These are phyloP conservation scores for Zasmidium angulare DNA, from an alignment of 2,329 filamentous ascomycete species.

Conservation along the genomic window DNA sequence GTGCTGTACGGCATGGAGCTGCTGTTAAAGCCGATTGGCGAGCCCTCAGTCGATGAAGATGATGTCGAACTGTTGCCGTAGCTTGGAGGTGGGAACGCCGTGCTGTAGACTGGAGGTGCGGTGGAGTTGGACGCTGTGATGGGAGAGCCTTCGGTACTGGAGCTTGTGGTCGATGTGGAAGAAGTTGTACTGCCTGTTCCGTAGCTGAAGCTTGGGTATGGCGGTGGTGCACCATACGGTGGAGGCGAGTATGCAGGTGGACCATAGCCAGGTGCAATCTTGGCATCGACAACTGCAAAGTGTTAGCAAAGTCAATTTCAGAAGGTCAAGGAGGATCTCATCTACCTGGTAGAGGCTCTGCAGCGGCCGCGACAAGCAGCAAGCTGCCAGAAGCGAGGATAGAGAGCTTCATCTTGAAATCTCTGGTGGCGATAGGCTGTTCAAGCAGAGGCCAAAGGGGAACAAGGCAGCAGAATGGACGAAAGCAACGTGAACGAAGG, in stretches of 20 bases:
- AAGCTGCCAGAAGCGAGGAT: neutral
- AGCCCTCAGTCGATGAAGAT: slow-evolving; percentile 8
- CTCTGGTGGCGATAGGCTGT: neutral
- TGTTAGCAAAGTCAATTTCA: neutral
- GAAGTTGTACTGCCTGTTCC: slow-evolving; percentile 6
- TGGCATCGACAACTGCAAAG: neutral
- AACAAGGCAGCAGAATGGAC: neutral
- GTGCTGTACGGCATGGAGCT: slow-evolving; percentile 3
- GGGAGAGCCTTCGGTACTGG: neutral
- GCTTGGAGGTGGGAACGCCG: neutral
- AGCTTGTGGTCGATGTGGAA: slow-evolving; percentile 1
- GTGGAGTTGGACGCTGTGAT: slow-evolving; percentile 5
- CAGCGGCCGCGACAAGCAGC: neutral
- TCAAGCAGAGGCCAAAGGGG: neutral
- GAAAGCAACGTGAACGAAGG: slow-evolving; percentile 2
- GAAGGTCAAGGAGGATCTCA: neutral
- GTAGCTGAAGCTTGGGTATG: slow-evolving; percentile 8
- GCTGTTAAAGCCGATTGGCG: slow-evolving; percentile 10
- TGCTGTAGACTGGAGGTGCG: neutral
- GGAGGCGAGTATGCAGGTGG: slow-evolving; percentile 7
- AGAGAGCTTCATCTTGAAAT: slow-evolving; percentile 6
- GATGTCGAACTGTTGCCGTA: neutral
- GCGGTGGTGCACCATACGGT: slow-evolving; percentile 3
- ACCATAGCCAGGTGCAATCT: slow-evolving; percentile 4
- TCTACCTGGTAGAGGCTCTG: slow-evolving; percentile 9